Conservation (phyloP, 2,329 filamentous ascomycete genomes). For the Zymoseptoria ardabiliae region DNA sequence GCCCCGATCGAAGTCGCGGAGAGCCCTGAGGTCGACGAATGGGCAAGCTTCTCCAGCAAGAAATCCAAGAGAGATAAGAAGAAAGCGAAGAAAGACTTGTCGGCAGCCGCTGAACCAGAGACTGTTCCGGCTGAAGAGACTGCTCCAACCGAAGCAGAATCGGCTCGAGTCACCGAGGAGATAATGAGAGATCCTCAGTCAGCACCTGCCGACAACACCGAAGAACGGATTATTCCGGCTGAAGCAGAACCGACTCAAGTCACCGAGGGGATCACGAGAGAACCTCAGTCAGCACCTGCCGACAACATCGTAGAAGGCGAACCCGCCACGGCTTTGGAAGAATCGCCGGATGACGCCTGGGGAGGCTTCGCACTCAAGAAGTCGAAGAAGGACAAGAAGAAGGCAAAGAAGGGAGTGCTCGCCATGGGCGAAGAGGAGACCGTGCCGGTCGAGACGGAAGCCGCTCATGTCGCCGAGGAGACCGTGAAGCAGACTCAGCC, state of each 20-base stretch:
- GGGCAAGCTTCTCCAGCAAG: conserved; percentile 14
- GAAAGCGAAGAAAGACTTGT: conserved; percentile 20
- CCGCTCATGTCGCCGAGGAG: background rate
- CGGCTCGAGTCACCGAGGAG: too few species aligned
- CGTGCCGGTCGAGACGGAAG: background rate
- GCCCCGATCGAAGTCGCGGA: background rate
- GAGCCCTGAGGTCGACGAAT: conserved; percentile 13
- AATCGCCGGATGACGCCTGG: conserved; percentile 2
- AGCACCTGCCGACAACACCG: conserved; percentile 5
- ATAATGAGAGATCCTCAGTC: background rate
- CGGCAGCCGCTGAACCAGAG: conserved; percentile 1
- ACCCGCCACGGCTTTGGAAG: background rate
- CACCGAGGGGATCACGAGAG: background rate
- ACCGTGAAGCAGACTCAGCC: background rate
- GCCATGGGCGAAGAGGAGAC: background rate
- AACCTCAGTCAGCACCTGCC: conserved; percentile 3
- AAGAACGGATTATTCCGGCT: too few species aligned
- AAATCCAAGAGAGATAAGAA: conserved; percentile 26
- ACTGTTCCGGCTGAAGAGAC: too few species aligned
- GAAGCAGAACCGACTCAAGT: background rate
- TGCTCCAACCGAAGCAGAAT: too few species aligned
- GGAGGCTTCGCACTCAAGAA: conserved; percentile 15
- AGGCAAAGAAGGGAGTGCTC: conserved; percentile 20
- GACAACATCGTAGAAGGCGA: conserved; percentile 1
- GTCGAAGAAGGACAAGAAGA: conserved; percentile 36